Conservation (phyloP, 2,329 filamentous ascomycete genomes). For the Penicillium sp. region DNA sequence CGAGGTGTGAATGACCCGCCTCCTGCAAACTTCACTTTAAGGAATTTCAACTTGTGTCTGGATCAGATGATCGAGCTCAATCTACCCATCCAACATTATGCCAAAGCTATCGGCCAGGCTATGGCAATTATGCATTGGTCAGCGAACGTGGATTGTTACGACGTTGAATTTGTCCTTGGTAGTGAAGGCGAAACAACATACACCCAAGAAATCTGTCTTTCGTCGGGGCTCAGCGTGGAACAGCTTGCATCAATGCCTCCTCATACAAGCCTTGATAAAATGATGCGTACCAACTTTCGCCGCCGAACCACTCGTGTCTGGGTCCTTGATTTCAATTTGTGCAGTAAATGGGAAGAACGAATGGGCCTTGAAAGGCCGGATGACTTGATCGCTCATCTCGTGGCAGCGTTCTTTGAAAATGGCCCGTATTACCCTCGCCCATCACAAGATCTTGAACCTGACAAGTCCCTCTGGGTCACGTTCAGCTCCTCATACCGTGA, state of each 20-base stretch:
- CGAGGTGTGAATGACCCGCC: background rate
- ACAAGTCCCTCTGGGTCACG: background rate
- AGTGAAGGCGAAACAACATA: conserved; percentile 1
- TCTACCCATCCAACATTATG: background rate
- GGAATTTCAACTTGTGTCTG: conserved; percentile 7
- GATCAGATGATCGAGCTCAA: conserved; percentile 11
- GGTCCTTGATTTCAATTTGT: conserved; percentile 8
- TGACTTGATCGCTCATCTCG: conserved; percentile 3
- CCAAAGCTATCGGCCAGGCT: conserved; percentile 2
- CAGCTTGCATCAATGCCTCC: background rate
- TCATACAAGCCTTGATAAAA: conserved; percentile 1
- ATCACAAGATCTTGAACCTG: background rate
- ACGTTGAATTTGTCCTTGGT: background rate
- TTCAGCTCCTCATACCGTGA: background rate
- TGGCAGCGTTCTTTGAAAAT: conserved; percentile 5
- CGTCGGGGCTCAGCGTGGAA: background rate
- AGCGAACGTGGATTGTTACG: conserved; percentile 8
- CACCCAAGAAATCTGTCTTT: background rate
- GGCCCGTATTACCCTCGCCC: conserved; percentile 9
- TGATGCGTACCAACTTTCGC: background rate
- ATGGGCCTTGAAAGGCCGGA: background rate
- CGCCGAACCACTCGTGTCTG: background rate
- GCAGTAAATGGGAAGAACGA: conserved; percentile 1
- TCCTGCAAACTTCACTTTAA: conserved; percentile 7
- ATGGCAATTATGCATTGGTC: conserved; percentile 10